These are phyloP conservation scores for Anisogramma anomala DNA, from an alignment of 2,329 filamentous ascomycete species.

Conservation along the genomic window DNA sequence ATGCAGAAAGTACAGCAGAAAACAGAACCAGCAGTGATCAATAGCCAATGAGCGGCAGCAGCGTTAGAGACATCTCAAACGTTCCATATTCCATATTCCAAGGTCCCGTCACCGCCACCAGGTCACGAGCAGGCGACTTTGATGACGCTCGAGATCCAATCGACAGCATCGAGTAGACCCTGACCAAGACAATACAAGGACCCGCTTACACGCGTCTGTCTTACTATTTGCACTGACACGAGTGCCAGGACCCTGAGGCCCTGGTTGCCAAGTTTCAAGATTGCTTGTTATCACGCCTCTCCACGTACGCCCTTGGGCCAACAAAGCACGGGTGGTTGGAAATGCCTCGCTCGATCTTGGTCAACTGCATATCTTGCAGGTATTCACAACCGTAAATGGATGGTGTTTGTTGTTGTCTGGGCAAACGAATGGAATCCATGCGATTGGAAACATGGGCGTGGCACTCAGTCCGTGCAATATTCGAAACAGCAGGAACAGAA, in stretches of 20 bases:
- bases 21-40: neutral
- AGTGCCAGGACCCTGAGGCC: constrained; percentile 1
- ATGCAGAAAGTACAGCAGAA: neutral
- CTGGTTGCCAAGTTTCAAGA: constrained; percentile 8
- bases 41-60: neutral
- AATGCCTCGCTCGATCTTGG: no score
- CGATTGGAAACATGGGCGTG: no score
- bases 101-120: neutral
- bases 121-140: neutral
- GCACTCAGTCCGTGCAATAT: no score
- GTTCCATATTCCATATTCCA: neutral
- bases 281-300: neutral
- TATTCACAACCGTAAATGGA: no score
- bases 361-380: no score
- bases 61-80: neutral
- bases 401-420: no score
- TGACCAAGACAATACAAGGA: no score
- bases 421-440: no score
- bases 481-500: no score
- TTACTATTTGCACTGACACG: constrained; percentile 7
- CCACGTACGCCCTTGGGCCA: neutral
- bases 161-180: neutral
- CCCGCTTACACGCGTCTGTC: no score
- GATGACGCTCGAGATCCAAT: neutral
- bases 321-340: no score